These are phyloP conservation scores for Arctium minus DNA, from an alignment of 129 eudicot genomes.

Conservation along the genomic window DNA sequence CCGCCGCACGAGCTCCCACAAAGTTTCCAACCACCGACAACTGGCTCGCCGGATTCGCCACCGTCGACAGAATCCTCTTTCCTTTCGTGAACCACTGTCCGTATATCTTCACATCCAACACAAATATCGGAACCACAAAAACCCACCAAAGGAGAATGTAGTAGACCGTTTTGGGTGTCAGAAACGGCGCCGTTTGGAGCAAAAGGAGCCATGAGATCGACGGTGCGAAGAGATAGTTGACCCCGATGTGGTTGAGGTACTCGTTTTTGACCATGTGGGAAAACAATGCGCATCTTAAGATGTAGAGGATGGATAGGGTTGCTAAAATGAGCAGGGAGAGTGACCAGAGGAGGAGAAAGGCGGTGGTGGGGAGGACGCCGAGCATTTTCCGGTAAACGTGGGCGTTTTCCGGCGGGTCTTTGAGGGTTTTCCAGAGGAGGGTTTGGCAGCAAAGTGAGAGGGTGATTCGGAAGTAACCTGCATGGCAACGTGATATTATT, in stretches of 20 bases:
- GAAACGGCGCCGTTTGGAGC: constrained; percentile 42
- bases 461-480: constrained; percentile 71
- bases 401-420: constrained; percentile 34
- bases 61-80: constrained; percentile 34
- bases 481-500: constrained; percentile 48
- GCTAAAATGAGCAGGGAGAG: constrained; percentile 38
- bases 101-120: constrained; percentile 54
- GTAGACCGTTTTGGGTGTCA: constrained; percentile 11
- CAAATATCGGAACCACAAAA: constrained; percentile 42
- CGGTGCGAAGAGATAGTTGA: constrained; percentile 71
- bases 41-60: constrained; percentile 69
- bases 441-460: constrained; percentile 63
- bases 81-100: constrained; percentile 68
- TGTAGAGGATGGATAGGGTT: constrained; percentile 44
- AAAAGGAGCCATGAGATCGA: constrained; percentile 58
- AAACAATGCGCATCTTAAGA: constrained; percentile 40
- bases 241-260: constrained; percentile 56
- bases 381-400: constrained; percentile 32
- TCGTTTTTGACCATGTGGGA: constrained; percentile 54
- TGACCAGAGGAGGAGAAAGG: constrained; percentile 51
- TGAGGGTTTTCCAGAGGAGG: constrained; percentile 62
- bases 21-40: constrained; percentile 55
- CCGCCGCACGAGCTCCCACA: constrained; percentile 50
- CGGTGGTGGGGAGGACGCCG: constrained; percentile 27
- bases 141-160: constrained; percentile 42